Percentiles rank a stretch among this genome's conserved stretches.
These are phyloP conservation scores for Aspergillus alliaceus DNA, from an alignment of 2,329 filamentous ascomycete species.

Conservation along the genomic window DNA sequence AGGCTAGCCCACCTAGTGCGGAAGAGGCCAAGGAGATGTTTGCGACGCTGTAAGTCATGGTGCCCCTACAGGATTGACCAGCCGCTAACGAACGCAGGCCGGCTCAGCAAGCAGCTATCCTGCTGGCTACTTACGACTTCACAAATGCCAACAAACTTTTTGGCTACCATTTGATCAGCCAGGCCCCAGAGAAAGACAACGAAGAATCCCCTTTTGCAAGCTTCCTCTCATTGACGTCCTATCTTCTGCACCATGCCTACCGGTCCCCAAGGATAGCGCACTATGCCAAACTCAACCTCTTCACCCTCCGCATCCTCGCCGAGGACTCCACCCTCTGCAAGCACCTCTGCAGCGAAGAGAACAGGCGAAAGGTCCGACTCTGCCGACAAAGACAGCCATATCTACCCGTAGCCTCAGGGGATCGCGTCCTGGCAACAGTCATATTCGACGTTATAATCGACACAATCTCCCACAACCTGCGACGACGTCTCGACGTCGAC, in stretches of 20 bases:
- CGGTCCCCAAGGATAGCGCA: conserved; percentile 73
- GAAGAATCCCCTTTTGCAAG: conserved; percentile 74
- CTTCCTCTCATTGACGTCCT: conserved; percentile 86
- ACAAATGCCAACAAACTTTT: conserved; percentile 93
- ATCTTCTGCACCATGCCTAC: conserved; percentile 90
- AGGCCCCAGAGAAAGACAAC: conserved; percentile 60
- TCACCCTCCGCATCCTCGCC: conserved; percentile 80
- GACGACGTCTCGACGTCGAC: conserved; percentile 77
- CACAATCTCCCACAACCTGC: conserved; percentile 89
- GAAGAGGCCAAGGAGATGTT: conserved; percentile 85
- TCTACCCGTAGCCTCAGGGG: conserved; percentile 70
- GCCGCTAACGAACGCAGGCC: conserved; percentile 58
- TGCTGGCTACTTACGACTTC: conserved; percentile 91
- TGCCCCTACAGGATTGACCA: conserved; percentile 10
- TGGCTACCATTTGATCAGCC: conserved; percentile 75
- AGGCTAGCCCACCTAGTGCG: conserved; percentile 62
- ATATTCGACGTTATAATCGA: conserved; percentile 87
- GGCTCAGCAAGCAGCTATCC: conserved; percentile 71
- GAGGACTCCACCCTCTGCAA: conserved; percentile 84
- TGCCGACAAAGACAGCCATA: conserved; percentile 88
- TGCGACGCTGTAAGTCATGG: conserved; percentile 61
- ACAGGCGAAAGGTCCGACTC: conserved; percentile 71
- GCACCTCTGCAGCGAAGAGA: conserved; percentile 77
- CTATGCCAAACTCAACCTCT: conserved; percentile 82
- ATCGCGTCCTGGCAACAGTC: conserved; percentile 71